A percentile compares a stretch with the other conserved stretches of the same genome.
phyloP scores from a whole-genome alignment of 169 alveolate species.

The Plasmodium chabaudi region DNA sequence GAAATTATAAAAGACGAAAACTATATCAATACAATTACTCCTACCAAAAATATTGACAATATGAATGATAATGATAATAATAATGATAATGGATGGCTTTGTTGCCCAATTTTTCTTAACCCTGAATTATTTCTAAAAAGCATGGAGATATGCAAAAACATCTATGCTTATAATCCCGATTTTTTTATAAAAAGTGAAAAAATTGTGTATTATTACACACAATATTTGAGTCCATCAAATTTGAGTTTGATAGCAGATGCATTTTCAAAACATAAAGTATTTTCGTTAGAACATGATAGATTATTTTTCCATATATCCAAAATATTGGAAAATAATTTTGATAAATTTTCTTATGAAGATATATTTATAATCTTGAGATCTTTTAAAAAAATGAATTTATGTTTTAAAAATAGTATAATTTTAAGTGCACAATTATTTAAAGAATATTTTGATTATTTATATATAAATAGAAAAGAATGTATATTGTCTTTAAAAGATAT shows the following conservation, averaged over 20 bases:
- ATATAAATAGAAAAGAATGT: conserved; percentile 39
- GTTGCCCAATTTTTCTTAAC: conserved; percentile 58
- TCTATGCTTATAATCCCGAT: conserved; percentile 53
- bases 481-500: conserved; percentile 75
- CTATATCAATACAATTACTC: not conserved
- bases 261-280: conserved; percentile 62
- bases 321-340: conserved; percentile 64
- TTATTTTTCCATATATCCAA: conserved; percentile 59
- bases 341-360: conserved; percentile 57
- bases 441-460: conserved; percentile 26
- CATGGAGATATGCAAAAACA: conserved; percentile 53
- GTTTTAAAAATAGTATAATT: conserved; percentile 51
- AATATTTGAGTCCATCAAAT: conserved; percentile 39
- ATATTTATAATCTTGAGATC: conserved; percentile 33
- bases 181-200: conserved; percentile 60
- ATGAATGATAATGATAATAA: not conserved
- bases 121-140: conserved; percentile 62
- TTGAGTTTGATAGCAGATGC: conserved; percentile 69
- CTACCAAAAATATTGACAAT: too few species aligned
- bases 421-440: conserved; percentile 40
- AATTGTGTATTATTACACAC: conserved; percentile 69
- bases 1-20: not conserved
- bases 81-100: not conserved
- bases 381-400: conserved; percentile 71
- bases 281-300: conserved; percentile 65